Evolutionary conservation across 2,329 filamentous ascomycete species (phyloP), one percentile per base, ranked within the genome.

Genomic region (Calonectria crousiana): DNA sequence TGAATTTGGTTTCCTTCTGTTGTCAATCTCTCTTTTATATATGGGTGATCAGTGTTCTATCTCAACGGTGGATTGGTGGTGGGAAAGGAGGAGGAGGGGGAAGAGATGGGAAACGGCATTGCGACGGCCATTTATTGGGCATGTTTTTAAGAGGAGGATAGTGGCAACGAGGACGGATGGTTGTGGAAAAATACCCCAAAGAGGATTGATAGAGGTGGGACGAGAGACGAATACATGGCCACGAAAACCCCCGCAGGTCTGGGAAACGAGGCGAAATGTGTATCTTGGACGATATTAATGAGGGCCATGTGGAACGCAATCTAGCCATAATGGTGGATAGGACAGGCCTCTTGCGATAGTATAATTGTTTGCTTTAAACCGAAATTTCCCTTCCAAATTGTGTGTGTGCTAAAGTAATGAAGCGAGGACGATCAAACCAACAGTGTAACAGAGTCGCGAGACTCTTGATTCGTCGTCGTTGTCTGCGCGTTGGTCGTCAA

Each of bases 101-200:
- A 64, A 26, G 34, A 30, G 47, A 32, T 13, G 30, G 52, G 56
- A 38, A 44, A 52, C 26, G 58, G 53, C 36, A 41, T 20, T 32
- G 26, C 36, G 44, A 62, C 44, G 53, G 23, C 56, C 34, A 56
- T 38, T 23, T 62, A 32, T 44, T 18, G 30, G 44, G 30, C 28
- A 47, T 26, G 38, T 49, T 53, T 62, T 64, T 20, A 28, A 47
- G 44, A 34, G 67, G 30, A n/a, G 60, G 47, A n/a, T 18, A 47
- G 23, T 41, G 32, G 36, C 23, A 47, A 26, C 34, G 38, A 44
- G 58, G 49, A 64, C n/a, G 52, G 56, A 44, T 69, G 41, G 32
- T 23, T 49, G 71, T 69, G 66, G 41, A 70, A 49, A 73, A 65
- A 73, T 73, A 73, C 71, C 71, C 71, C 41, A 58, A 69, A 67